These are phyloP conservation scores for Vigna reflexopilosa DNA, from an alignment of 306 rosid genomes.

Conservation along the genomic window DNA sequence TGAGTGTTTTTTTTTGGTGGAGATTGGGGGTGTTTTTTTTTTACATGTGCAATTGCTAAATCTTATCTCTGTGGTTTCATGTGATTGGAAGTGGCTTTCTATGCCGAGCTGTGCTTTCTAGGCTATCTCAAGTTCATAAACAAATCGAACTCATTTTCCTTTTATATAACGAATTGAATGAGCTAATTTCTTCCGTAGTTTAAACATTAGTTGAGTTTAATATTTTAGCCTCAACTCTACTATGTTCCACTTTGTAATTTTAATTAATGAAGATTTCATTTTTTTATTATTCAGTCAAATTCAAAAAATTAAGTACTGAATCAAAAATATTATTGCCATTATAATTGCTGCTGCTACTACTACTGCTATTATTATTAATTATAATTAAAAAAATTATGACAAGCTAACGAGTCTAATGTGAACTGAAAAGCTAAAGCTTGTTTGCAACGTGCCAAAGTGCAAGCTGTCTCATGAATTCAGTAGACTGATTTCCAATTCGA, in stretches of 20 bases:
- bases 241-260: not conserved
- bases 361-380: not conserved
- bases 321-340: not conserved
- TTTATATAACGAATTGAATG: not conserved
- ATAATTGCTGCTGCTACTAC: not conserved
- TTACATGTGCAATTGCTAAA: not conserved
- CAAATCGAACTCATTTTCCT: not conserved
- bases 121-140: not conserved
- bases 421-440: conserved; percentile 13
- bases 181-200: not conserved
- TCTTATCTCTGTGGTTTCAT: conserved; percentile 1
- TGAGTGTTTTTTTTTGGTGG: not conserved
- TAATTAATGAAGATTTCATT: not conserved
- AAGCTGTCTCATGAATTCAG: not conserved
- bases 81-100: conserved; percentile 21
- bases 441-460: conserved; percentile 8
- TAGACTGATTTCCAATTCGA: not conserved
- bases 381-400: not conserved
- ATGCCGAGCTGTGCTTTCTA: not conserved
- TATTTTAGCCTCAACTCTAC: not conserved
- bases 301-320: not conserved
- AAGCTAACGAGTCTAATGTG: conserved; percentile 2
- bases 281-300: not conserved
- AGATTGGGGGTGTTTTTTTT: not conserved
- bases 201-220: not conserved